Evolutionary conservation across 2,329 filamentous ascomycete genomes (phyloP).

Genomic region (Hymenotorrendiella dingleyae): DNA sequence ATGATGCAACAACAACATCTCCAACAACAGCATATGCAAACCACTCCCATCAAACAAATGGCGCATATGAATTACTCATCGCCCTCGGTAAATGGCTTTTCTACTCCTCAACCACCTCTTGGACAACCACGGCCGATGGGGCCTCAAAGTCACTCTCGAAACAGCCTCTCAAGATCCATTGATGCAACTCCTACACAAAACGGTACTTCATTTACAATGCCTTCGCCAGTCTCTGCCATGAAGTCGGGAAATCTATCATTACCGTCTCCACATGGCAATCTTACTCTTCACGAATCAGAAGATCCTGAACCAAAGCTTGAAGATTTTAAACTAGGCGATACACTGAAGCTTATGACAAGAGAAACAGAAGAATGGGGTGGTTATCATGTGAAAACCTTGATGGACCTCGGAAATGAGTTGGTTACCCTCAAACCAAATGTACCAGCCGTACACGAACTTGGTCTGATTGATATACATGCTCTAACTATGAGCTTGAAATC

Average conservation of each 20-base stretch:
- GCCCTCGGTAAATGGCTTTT: constrained; percentile 43
- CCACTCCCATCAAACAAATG: constrained; percentile 42
- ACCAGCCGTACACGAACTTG: constrained; percentile 70
- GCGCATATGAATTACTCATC: constrained; percentile 39
- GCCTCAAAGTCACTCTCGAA: constrained; percentile 41
- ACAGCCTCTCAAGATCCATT: constrained; percentile 46
- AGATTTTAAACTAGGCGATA: constrained; percentile 24
- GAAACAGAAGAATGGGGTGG: constrained; percentile 62
- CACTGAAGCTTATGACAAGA: constrained; percentile 50
- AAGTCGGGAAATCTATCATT: constrained; percentile 23
- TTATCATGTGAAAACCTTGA: constrained; percentile 60
- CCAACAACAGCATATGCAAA: constrained; percentile 37
- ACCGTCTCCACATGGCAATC: constrained; percentile 23
- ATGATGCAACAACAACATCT: constrained; percentile 43
- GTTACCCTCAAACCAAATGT: constrained; percentile 65
- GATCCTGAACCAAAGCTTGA: constrained; percentile 14
- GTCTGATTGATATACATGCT: constrained; percentile 83
- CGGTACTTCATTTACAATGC: constrained; percentile 37
- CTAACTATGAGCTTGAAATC: constrained; percentile 86
- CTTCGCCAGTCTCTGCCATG: constrained; percentile 37
- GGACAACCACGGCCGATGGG: constrained; percentile 33
- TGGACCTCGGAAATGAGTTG: constrained; percentile 53
- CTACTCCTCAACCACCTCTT: constrained; percentile 39
- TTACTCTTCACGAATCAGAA: neutral
- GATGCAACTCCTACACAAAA: constrained; percentile 35